A percentile compares a stretch with the other conserved stretches of the same genome.
Conservation (phyloP, 2,329 filamentous ascomycete species). For the Alternaria tenuissima region DNA sequence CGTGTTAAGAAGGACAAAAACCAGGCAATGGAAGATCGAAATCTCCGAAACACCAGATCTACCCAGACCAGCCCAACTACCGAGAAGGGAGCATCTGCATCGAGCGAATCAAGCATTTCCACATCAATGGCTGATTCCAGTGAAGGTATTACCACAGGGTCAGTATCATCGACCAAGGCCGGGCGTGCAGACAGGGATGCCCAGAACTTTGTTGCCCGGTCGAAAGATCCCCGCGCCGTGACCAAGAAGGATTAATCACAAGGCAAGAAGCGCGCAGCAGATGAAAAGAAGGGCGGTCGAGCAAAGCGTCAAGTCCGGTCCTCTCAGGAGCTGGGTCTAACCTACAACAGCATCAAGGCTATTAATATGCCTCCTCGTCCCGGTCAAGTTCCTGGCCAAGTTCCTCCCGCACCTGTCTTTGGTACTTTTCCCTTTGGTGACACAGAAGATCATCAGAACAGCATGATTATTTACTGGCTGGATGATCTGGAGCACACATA, state of each 20-base stretch:
- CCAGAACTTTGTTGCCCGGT: not conserved
- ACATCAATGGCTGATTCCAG: not conserved
- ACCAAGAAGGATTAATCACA: not conserved
- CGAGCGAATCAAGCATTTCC: not conserved
- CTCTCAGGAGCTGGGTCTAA: constrained; percentile 2
- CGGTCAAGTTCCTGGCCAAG: constrained; percentile 1
- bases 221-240: constrained; percentile 5
- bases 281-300: not conserved
- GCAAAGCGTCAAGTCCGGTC: not conserved
- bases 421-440: constrained; percentile 17
- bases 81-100: not conserved
- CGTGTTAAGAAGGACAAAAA: not conserved
- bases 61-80: not conserved
- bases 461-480: constrained; percentile 24
- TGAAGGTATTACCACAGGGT: not conserved
- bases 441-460: constrained; percentile 19
- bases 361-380: constrained; percentile 24
- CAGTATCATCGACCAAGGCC: not conserved
- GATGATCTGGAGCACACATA: constrained; percentile 23
- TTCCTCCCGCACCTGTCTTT: constrained; percentile 11
- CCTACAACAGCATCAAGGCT: constrained; percentile 23
- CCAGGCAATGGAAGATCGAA: not conserved
- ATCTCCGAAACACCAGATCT: not conserved
- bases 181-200: not conserved
- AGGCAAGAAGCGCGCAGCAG: constrained; percentile 6